These are phyloP conservation scores for Zelopaecilomyces penicillatus DNA, from an alignment of 2,329 filamentous ascomycete species.

Conservation along the genomic window DNA sequence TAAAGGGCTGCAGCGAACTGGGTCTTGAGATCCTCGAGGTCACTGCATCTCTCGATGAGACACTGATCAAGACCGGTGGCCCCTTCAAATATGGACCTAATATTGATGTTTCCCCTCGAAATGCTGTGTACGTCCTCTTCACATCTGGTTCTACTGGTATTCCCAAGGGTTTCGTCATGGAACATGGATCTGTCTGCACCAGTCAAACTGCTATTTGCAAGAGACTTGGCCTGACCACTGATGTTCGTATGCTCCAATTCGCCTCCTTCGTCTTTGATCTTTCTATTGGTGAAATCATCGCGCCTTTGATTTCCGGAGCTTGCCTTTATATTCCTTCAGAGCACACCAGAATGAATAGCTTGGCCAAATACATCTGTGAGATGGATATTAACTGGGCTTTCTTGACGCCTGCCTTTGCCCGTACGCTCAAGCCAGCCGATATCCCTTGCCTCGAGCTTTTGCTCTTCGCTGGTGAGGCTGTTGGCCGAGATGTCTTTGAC, in stretches of 20 bases:
- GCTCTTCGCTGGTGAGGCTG: conserved; percentile 2
- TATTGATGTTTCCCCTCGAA: neutral
- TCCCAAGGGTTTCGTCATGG: conserved; percentile 5
- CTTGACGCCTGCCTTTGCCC: conserved; percentile 2
- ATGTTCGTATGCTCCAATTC: conserved; percentile 6
- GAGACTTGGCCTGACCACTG: neutral
- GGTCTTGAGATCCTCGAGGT: conserved; percentile 7
- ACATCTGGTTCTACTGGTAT: conserved; percentile 6
- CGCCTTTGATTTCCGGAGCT: conserved; percentile 1
- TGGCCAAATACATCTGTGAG: neutral
- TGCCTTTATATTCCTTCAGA: conserved; percentile 2
- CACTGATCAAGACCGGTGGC: neutral
- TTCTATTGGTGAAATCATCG: conserved; percentile 3
- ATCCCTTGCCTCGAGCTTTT: neutral
- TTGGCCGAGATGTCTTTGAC: neutral
- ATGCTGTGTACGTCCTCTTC: conserved; percentile 4
- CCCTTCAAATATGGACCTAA: neutral
- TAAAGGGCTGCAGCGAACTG: conserved; percentile 12
- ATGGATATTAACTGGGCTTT: neutral
- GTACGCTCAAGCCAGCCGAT: conserved; percentile 1
- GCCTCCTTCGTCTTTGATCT: conserved; percentile 8
- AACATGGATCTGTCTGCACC: conserved; percentile 1
- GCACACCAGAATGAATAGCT: neutral
- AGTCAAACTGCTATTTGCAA: neutral
- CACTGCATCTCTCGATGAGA: neutral